Evolutionary conservation across 2,329 filamentous ascomycete species (phyloP).

Genomic region (Apiospora pterosperma): DNA sequence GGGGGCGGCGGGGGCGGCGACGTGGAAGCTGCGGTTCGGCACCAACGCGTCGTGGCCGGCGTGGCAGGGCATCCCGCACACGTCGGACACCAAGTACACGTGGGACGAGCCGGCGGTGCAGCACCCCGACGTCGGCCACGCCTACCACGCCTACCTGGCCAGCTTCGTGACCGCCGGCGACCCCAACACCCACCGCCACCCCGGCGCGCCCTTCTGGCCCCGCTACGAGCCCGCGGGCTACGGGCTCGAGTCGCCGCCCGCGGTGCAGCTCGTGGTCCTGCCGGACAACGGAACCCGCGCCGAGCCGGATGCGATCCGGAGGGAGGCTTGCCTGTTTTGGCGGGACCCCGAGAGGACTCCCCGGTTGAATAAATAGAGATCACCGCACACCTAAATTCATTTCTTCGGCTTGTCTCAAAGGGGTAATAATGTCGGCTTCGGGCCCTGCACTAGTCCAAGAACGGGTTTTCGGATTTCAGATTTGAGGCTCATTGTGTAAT

Average conservation of each 20-base stretch:
- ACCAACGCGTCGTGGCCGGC: conserved; percentile 30
- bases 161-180: conserved; percentile 34
- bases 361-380: conserved; percentile 30
- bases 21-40: conserved; percentile 36
- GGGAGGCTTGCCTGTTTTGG: conserved; percentile 32
- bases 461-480: too few relatives aligned
- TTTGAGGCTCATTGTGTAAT: too few relatives aligned
- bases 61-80: conserved; percentile 36
- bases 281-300: conserved; percentile 23
- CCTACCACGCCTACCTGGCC: conserved; percentile 33
- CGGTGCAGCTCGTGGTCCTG: conserved; percentile 30
- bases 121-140: conserved; percentile 31
- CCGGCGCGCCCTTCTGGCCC: conserved; percentile 21
- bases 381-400: too few relatives aligned
- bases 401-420: too few relatives aligned
- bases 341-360: conserved; percentile 30
- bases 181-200: conserved; percentile 24
- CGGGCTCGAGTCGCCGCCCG: conserved; percentile 19
- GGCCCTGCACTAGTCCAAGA: too few relatives aligned
- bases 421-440: too few relatives aligned
- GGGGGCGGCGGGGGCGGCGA: conserved; percentile 27
- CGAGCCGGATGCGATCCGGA: conserved; percentile 30
- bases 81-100: conserved; percentile 31
- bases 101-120: conserved; percentile 33
- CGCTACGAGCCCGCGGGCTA: conserved; percentile 20